Evolutionary conservation across 257 asterid species (phyloP).

Genomic region (Solanum chmielewskii): DNA sequence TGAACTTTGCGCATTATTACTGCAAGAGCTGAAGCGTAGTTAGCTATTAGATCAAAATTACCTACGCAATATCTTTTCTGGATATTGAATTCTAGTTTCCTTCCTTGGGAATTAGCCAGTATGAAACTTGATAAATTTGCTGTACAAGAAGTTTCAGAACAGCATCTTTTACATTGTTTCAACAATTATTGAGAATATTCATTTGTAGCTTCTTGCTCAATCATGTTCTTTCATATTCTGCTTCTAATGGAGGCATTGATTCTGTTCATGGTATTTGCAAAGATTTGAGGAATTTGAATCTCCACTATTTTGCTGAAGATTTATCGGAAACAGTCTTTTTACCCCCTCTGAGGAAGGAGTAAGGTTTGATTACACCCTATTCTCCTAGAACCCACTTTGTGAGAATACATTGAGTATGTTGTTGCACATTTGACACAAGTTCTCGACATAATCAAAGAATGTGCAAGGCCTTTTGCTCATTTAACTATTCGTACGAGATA

Average conservation of each 20-base stretch:
- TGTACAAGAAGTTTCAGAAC: not conserved
- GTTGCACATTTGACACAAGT: too few species aligned
- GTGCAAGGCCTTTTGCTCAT: not conserved
- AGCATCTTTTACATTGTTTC: not conserved
- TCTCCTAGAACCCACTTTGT: too few species aligned
- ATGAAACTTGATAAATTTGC: not conserved
- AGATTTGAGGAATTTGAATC: not conserved
- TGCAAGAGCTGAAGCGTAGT: constrained; percentile 23
- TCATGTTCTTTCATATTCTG: not conserved
- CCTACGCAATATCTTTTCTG: not conserved
- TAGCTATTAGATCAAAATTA: constrained; percentile 5
- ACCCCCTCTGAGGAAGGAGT: not conserved
- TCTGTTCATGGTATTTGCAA: not conserved
- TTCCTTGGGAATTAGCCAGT: not conserved
- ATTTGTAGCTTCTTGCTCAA: not conserved
- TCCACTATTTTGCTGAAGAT: not conserved
- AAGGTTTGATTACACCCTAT: too few species aligned
- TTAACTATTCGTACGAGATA: not conserved
- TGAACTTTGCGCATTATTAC: constrained; percentile 21
- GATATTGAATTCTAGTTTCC: not conserved
- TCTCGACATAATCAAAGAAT: too few species aligned
- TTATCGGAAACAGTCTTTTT: too few species aligned
- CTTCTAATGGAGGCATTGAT: not conserved
- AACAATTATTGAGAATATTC: not conserved
- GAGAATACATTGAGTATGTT: too few species aligned